Conservation (phyloP, 1,284 basidiomycete species). For the Moesziomyces parantarcticus region DNA sequence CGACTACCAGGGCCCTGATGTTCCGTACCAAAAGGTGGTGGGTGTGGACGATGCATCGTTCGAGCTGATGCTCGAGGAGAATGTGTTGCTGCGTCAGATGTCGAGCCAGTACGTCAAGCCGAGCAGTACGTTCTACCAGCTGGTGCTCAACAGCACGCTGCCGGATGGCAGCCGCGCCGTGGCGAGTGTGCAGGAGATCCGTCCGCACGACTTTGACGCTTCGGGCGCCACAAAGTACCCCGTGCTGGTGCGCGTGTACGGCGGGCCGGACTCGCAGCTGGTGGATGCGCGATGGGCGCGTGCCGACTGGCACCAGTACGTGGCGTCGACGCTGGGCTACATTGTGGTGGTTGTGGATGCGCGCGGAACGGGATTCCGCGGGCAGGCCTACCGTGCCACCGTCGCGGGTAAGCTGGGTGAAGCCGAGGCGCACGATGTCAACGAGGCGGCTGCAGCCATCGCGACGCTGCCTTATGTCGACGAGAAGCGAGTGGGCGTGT, state of each 20-base stretch:
- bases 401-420: conserved; percentile 86
- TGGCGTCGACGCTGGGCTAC: conserved; percentile 84
- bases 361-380: conserved; percentile 92
- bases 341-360: conserved; percentile 89
- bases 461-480: conserved; percentile 77
- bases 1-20: conserved; percentile 80
- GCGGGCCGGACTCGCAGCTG: conserved; percentile 81
- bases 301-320: conserved; percentile 80
- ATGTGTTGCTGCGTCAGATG: conserved; percentile 78
- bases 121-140: conserved; percentile 71
- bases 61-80: conserved; percentile 75
- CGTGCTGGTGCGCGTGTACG: conserved; percentile 76
- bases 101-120: conserved; percentile 79
- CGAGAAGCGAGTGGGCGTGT: conserved; percentile 82
- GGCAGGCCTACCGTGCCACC: conserved; percentile 81
- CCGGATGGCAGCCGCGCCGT: conserved; percentile 70
- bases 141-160: conserved; percentile 42
- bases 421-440: conserved; percentile 86
- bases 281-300: conserved; percentile 46
- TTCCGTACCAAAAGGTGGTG: conserved; percentile 87
- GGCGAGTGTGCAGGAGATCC: conserved; percentile 86
- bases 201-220: conserved; percentile 90
- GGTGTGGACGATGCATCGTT: conserved; percentile 75
- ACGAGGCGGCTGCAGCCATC: conserved; percentile 76
- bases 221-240: conserved; percentile 93